Base-by-base conservation (phyloP, 768 basidiomycete species). In the Pleurotus eryngii region DNA sequence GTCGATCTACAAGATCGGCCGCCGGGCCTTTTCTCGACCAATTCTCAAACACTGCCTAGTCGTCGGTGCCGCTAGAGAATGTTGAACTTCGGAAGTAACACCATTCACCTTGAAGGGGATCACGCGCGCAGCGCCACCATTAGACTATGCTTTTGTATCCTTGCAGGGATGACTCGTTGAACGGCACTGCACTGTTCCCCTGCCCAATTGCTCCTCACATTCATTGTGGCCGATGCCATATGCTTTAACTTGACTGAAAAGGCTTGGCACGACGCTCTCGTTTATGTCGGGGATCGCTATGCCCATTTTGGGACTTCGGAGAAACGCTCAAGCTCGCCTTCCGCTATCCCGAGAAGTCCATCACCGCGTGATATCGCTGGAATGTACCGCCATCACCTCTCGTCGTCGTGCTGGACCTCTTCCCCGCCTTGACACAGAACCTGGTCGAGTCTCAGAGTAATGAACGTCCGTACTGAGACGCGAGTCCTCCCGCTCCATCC, bases 341-440 rank as follows among this genome's bases (percentile, higher is more conserved):
- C 17, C 20, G 20, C 49, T 51, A 9, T 51, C 14, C 49, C 35
- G 49, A 51, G 35, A 51, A 35, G 49, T 17, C 49, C 49, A 37
- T 17, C 15, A 17, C 35, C 30, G 7, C 17, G 30, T 8, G 47
- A 24, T 35, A 49, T 20, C 15, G 8, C 49, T 22, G 15, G 4
- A 9, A n/a, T 20, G 51, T 54, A 54, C 39, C 38, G 51, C 51
- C 51, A 54, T 54, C 51, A 12, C 7, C 39, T 54, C 35, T 42
- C 37, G 39, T 54, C 39, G 39, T 54, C 18, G 39, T n/a, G 51
- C 24, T 38, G n/a, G n/a, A 30, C n/a, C 27, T 18, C 39, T 42
- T 18, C 51, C 26, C 30, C 22, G 39, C 38, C n/a, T 42, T 42
- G 39, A 42, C 35, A 54, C 39, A 54, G 37, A 30, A 51, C 30